phyloP scores from a whole-genome alignment of 2,329 filamentous ascomycete genomes.

The Pseudogymnoascus sp. region DNA sequence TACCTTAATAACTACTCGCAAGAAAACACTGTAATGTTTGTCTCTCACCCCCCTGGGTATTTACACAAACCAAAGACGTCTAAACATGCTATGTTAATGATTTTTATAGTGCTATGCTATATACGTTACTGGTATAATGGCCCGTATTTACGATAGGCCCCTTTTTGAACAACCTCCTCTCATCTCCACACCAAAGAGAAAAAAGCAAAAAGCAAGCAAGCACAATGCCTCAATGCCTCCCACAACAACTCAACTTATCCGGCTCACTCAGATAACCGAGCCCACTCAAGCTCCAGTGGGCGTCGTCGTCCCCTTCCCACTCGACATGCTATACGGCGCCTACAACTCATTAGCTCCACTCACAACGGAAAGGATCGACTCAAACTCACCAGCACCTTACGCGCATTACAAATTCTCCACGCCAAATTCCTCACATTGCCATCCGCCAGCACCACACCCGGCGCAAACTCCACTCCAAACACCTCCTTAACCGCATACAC shows the following conservation, averaged over 20 bases:
- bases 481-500: conserved; percentile 94
- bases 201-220: background rate
- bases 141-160: background rate
- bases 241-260: conserved; percentile 2
- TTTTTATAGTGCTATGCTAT: conserved; percentile 6
- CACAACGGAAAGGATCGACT: background rate
- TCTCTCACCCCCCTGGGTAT: background rate
- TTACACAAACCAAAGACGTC: background rate
- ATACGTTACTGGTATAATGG: conserved; percentile 6
- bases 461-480: conserved; percentile 94
- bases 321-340: conserved; percentile 25
- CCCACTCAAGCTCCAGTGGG: conserved; percentile 12
- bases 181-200: conserved; percentile 1
- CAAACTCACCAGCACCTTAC: conserved; percentile 75
- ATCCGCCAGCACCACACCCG: conserved; percentile 85
- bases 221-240: background rate
- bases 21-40: background rate
- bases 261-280: background rate
- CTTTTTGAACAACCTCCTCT: background rate
- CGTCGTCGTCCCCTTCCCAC: conserved; percentile 24
- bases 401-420: conserved; percentile 92
- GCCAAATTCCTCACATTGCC: conserved; percentile 83
- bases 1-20: too few relatives aligned
- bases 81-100: conserved; percentile 3
- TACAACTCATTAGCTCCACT: background rate